Evolutionary conservation across 495 filamentous ascomycete species (phyloP).

Genomic region (Opeltia flavorubescens): DNA sequence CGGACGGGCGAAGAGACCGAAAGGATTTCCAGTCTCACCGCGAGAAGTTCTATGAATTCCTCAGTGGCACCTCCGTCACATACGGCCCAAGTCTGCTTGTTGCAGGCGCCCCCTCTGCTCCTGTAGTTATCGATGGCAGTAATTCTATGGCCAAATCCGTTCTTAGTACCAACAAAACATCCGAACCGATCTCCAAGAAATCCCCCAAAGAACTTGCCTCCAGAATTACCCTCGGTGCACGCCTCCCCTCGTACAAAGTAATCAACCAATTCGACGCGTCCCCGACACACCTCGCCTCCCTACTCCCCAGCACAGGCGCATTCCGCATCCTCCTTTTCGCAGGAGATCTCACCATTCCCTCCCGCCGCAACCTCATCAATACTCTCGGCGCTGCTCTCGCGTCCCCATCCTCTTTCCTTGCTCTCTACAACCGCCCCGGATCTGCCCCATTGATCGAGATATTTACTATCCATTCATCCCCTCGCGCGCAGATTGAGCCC

Average conservation of each 20-base stretch:
- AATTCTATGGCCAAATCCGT: too few relatives aligned
- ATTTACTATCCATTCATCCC: conserved; percentile 11
- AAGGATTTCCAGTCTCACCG: background rate
- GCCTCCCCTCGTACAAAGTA: conserved; percentile 42
- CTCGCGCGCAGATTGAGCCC: conserved; percentile 5
- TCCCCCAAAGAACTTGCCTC: conserved; percentile 20
- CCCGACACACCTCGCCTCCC: conserved; percentile 37
- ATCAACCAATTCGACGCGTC: conserved; percentile 43
- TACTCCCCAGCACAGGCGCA: conserved; percentile 36
- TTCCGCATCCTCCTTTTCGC: conserved; percentile 51
- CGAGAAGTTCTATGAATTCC: conserved; percentile 7
- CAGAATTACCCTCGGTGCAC: conserved; percentile 38
- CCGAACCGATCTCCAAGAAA: too few relatives aligned
- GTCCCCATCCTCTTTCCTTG: background rate
- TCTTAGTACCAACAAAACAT: too few relatives aligned
- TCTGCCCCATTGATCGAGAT: conserved; percentile 5
- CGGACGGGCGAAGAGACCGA: too few relatives aligned
- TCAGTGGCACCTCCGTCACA: conserved; percentile 14
- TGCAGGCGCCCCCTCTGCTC: too few relatives aligned
- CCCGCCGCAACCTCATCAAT: conserved; percentile 1
- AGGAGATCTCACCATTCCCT: conserved; percentile 27
- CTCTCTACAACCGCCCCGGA: background rate
- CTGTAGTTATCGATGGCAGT: too few relatives aligned
- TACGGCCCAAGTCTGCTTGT: conserved; percentile 13
- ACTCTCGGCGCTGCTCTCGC: conserved; percentile 3